Percentiles rank a stretch among this genome's conserved stretches.
Conservation (phyloP, 495 filamentous ascomycete genomes). For the Trichodelitschia bisporula region DNA sequence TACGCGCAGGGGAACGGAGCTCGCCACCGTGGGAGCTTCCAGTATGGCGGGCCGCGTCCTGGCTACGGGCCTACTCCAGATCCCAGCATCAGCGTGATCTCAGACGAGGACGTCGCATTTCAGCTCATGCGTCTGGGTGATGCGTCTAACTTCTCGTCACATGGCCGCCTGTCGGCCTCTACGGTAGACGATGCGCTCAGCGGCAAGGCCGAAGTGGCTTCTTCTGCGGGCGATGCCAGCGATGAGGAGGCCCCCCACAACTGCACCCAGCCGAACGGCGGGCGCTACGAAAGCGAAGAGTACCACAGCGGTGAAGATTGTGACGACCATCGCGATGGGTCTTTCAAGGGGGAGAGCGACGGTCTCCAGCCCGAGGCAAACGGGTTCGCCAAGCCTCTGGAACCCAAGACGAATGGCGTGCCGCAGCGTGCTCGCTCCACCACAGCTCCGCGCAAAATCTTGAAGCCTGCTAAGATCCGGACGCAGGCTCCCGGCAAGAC, state of each 20-base stretch:
- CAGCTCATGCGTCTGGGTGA: slow-evolving; percentile 92
- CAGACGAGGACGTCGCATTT: slow-evolving; percentile 91
- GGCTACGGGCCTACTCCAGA: slow-evolving; percentile 78
- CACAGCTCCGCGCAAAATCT: slow-evolving; percentile 6
- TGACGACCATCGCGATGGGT: slow-evolving; percentile 33
- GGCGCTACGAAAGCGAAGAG: slow-evolving; percentile 29
- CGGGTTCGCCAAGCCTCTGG: too few species aligned
- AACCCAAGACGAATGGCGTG: slow-evolving; percentile 16
- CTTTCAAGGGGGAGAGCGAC: slow-evolving; percentile 27
- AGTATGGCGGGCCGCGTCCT: slow-evolving; percentile 16
- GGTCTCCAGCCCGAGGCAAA: slow-evolving; percentile 14
- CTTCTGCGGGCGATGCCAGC: slow-evolving; percentile 48
- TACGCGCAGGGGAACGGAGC: background rate
- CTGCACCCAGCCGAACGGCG: background rate
- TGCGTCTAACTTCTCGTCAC: slow-evolving; percentile 54
- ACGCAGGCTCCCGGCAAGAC: slow-evolving; percentile 9
- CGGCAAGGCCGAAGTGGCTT: slow-evolving; percentile 62
- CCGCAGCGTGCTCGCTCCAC: slow-evolving; percentile 3
- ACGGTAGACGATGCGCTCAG: slow-evolving; percentile 73
- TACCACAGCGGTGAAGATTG: slow-evolving; percentile 42
- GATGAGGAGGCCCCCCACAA: background rate
- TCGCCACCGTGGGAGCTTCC: slow-evolving; percentile 11
- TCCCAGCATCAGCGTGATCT: slow-evolving; percentile 85
- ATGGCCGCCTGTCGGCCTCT: slow-evolving; percentile 77
- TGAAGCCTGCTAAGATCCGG: slow-evolving; percentile 13